A percentile compares a stretch with the other conserved stretches of the same genome.
Evolutionary conservation across 768 basidiomycete genomes (phyloP).

Genomic region (Lentinula detonsa): DNA sequence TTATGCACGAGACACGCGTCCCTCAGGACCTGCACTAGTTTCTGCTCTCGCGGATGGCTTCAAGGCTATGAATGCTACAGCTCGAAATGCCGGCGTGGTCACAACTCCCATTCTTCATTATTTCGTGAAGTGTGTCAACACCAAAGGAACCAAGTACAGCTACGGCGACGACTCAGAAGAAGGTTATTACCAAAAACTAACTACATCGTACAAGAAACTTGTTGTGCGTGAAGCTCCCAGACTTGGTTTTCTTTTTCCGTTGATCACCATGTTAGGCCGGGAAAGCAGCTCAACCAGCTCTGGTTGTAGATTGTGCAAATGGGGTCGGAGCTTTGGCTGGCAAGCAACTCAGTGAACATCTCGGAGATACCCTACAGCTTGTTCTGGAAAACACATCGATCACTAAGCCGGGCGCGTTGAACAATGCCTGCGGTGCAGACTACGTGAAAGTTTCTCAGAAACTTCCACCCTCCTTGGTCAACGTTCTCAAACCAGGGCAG

Average conservation of each 20-base stretch:
- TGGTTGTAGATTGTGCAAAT: conserved; percentile 97
- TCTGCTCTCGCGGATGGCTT: conserved; percentile 80
- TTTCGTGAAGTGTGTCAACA: conserved; percentile 86
- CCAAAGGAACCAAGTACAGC: conserved; percentile 67
- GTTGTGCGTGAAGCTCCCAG: conserved; percentile 49
- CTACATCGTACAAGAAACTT: conserved; percentile 77
- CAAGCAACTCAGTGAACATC: conserved; percentile 48
- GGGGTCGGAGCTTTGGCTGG: conserved; percentile 86
- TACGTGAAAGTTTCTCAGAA: conserved; percentile 93
- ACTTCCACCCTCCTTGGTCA: conserved; percentile 69
- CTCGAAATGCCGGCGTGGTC: conserved; percentile 73
- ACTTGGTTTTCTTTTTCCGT: conserved; percentile 1
- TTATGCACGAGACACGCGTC: conserved; percentile 91
- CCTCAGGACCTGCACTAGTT: conserved; percentile 74
- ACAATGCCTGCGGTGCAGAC: conserved; percentile 89
- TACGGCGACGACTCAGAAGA: conserved; percentile 79
- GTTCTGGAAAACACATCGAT: conserved; percentile 65
- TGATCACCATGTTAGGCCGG: conserved; percentile 38
- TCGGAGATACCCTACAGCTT: conserved; percentile 57
- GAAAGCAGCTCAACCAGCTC: conserved; percentile 45
- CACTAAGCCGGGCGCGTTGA: conserved; percentile 65
- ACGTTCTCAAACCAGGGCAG: conserved; percentile 60
- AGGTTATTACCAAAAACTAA: conserved; percentile 82
- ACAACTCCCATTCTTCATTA: conserved; percentile 97
- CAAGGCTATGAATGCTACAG: conserved; percentile 60